These are phyloP conservation scores for Taiozyma sp. DNA, from an alignment of 1,139 yeast genomes.

Conservation along the genomic window DNA sequence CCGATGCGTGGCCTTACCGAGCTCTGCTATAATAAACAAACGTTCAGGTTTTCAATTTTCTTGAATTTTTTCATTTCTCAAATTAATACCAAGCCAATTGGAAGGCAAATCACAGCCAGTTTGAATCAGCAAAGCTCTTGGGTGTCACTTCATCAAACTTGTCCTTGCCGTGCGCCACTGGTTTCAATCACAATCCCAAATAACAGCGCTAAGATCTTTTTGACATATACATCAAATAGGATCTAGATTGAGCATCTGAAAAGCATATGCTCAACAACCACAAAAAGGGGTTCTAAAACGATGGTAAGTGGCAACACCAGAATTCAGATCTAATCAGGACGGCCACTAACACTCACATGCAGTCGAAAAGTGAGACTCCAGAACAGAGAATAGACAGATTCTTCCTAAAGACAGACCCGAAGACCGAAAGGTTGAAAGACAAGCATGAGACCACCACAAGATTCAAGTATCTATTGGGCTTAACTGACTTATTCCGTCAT, in stretches of 20 bases:
- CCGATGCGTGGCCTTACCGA: background rate
- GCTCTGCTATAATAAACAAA: background rate
- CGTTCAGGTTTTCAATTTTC: background rate
- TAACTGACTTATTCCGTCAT: conserved; percentile 83
- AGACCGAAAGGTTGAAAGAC: conserved; percentile 51
- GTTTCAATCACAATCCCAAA: background rate
- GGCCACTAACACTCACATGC: background rate
- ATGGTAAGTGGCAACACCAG: background rate
- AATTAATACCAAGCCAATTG: background rate
- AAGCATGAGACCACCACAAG: conserved; percentile 71
- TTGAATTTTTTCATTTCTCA: background rate
- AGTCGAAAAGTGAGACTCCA: conserved; percentile 25
- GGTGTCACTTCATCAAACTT: background rate
- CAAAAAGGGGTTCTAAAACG: background rate
- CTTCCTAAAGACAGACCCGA: conserved; percentile 46
- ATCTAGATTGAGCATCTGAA: background rate
- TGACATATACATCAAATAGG: background rate
- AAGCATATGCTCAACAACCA: background rate
- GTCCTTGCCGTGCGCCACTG: background rate
- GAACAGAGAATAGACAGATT: conserved; percentile 42
- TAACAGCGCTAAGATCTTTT: background rate
- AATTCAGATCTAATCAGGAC: background rate
- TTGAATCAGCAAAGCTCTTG: background rate
- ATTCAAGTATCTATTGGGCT: conserved; percentile 75
- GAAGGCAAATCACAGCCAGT: background rate